These are phyloP conservation scores for Cadophora gregata DNA, from an alignment of 2,329 filamentous ascomycete species.

Conservation along the genomic window DNA sequence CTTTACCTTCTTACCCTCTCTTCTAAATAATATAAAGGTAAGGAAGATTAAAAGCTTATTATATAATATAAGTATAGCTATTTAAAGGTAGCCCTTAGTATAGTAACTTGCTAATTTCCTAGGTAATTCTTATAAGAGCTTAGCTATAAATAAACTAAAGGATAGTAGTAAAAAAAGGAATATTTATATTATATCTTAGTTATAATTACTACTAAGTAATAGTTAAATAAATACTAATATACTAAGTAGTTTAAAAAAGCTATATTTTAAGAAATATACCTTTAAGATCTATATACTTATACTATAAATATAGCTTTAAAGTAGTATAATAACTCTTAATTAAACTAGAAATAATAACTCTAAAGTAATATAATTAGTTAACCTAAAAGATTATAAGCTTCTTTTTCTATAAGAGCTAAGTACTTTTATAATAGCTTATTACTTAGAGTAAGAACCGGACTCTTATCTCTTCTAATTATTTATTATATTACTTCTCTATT, in stretches of 20 bases:
- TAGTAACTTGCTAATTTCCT: neutral
- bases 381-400: no score
- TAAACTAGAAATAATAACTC: neutral
- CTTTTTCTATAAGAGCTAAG: no score
- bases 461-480: neutral
- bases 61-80: neutral
- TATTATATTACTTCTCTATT: neutral
- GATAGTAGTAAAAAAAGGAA: neutral
- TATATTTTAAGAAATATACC: neutral
- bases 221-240: neutral
- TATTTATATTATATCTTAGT: neutral
- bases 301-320: conserved; percentile 2
- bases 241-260: neutral
- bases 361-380: no score
- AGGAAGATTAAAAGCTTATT: neutral
- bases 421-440: neutral
- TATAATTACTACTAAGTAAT: neutral
- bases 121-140: neutral
- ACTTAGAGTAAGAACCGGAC: neutral
- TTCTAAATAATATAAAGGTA: neutral
- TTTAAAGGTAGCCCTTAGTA: neutral
- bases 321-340: neutral
- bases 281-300: neutral
- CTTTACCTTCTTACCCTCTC: neutral
- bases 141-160: neutral